A percentile compares a stretch with the other conserved stretches of the same genome.
Conservation (phyloP, 768 basidiomycete species). For the Xerocomellus amylosporus region DNA sequence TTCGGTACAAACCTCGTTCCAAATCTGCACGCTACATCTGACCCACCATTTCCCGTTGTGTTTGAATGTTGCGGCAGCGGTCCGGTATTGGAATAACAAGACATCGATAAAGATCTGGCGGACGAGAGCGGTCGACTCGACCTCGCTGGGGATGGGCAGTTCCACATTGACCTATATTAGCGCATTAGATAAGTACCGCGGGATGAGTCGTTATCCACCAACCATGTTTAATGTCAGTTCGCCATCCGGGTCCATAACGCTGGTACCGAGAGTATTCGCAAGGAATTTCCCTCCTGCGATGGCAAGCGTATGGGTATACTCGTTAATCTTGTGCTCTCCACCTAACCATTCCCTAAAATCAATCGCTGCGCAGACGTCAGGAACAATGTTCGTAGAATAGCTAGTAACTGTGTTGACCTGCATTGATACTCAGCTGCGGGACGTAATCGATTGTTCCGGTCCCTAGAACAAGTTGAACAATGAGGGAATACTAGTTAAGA, state of each 20-base stretch:
- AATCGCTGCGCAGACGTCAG: conserved; percentile 46
- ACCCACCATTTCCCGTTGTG: conserved; percentile 35
- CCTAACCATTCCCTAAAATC: conserved; percentile 73
- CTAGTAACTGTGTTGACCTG: conserved; percentile 38
- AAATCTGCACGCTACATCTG: conserved; percentile 31
- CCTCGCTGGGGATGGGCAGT: conserved; percentile 33
- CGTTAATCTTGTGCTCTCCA: conserved; percentile 68
- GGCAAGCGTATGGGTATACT: conserved; percentile 69
- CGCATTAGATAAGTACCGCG: background rate
- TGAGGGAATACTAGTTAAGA: background rate
- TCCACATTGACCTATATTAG: conserved; percentile 38
- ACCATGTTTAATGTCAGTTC: conserved; percentile 75
- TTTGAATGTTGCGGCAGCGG: conserved; percentile 10
- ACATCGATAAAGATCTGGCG: conserved; percentile 14
- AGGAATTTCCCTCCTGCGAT: conserved; percentile 60
- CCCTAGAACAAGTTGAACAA: conserved; percentile 41
- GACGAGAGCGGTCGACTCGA: conserved; percentile 21
- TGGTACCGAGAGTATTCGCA: conserved; percentile 58
- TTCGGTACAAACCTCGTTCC: conserved; percentile 29
- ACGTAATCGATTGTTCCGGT: conserved; percentile 59
- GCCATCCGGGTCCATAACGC: conserved; percentile 55
- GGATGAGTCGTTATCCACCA: background rate
- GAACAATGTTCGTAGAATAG: background rate
- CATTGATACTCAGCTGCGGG: conserved; percentile 50
- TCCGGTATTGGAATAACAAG: conserved; percentile 22